Conservation (phyloP, 2,329 filamentous ascomycete genomes). For the Byssochlamys sp. region DNA sequence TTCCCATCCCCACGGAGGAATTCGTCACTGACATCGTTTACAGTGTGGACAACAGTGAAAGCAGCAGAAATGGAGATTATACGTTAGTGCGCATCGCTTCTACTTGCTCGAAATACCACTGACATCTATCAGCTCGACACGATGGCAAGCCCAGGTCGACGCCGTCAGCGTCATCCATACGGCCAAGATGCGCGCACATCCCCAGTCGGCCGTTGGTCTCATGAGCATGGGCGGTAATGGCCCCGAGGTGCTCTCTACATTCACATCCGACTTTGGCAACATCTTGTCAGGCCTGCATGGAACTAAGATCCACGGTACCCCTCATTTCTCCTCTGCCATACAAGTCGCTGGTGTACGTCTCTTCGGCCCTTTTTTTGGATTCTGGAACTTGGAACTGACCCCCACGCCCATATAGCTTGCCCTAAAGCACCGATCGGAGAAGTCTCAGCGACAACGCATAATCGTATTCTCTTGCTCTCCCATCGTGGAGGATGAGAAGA, state of each 20-base stretch:
- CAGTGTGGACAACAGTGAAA: slow-evolving; percentile 95
- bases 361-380: neutral
- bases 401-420: slow-evolving; percentile 55
- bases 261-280: slow-evolving; percentile 93
- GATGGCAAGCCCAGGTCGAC: slow-evolving; percentile 93
- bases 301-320: slow-evolving; percentile 83
- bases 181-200: slow-evolving; percentile 87
- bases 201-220: slow-evolving; percentile 90
- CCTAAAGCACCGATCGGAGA: slow-evolving; percentile 95
- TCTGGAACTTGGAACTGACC: slow-evolving; percentile 5
- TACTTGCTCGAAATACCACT: slow-evolving; percentile 6
- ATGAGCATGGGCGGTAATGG: slow-evolving; percentile 98
- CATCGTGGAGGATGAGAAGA: slow-evolving; percentile 79
- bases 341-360: slow-evolving; percentile 79
- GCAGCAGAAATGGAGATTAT: slow-evolving; percentile 91
- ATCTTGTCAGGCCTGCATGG: slow-evolving; percentile 84
- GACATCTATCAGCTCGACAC: slow-evolving; percentile 60
- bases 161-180: slow-evolving; percentile 92
- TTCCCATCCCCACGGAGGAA: slow-evolving; percentile 1
- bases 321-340: slow-evolving; percentile 84
- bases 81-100: slow-evolving; percentile 37
- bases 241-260: slow-evolving; percentile 91
- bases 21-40: slow-evolving; percentile 14
- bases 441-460: slow-evolving; percentile 90
- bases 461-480: slow-evolving; percentile 94